Evolutionary conservation across 2,329 filamentous ascomycete genomes (phyloP).

Genomic region (Gaeumannomyces sp.): DNA sequence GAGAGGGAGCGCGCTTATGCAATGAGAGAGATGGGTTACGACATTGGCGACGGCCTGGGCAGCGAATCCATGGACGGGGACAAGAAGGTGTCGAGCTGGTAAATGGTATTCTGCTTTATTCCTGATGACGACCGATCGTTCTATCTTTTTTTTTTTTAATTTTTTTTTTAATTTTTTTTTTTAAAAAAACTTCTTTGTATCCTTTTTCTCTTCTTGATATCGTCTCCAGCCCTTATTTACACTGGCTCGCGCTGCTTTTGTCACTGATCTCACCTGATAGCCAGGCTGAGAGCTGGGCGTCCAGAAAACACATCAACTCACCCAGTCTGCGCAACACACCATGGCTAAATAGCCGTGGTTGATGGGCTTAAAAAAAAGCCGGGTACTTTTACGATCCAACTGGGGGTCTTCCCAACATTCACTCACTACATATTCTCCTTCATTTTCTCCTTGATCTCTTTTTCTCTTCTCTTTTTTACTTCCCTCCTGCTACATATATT

Average conservation of each 20-base stretch:
- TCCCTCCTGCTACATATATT: too few species aligned
- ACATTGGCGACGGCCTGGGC: slow-evolving; percentile 28
- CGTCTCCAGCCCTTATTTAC: not conserved
- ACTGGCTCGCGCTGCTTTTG: not conserved
- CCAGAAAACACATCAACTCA: too few species aligned
- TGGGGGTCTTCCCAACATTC: too few species aligned
- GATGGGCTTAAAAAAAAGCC: not conserved
- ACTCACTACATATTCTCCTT: not conserved
- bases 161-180: not conserved
- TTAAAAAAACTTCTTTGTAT: not conserved
- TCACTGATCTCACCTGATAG: not conserved
- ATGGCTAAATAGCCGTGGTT: not conserved
- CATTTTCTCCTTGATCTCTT: too few species aligned
- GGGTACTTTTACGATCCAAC: not conserved
- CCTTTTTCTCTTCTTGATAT: not conserved
- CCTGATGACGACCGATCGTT: not conserved
- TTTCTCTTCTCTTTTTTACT: too few species aligned
- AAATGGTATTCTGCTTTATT: not conserved
- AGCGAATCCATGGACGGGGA: slow-evolving; percentile 25
- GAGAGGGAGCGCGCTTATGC: slow-evolving; percentile 35
- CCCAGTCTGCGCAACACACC: too few species aligned
- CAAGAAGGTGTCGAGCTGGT: slow-evolving; percentile 15
- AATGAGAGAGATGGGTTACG: slow-evolving; percentile 34
- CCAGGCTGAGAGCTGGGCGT: not conserved
- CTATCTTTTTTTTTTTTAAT: not conserved